Evolutionary conservation across 495 filamentous ascomycete genomes (phyloP), one percentile per base, ranked within the genome.

Genomic region (Hypoxylon rickii): DNA sequence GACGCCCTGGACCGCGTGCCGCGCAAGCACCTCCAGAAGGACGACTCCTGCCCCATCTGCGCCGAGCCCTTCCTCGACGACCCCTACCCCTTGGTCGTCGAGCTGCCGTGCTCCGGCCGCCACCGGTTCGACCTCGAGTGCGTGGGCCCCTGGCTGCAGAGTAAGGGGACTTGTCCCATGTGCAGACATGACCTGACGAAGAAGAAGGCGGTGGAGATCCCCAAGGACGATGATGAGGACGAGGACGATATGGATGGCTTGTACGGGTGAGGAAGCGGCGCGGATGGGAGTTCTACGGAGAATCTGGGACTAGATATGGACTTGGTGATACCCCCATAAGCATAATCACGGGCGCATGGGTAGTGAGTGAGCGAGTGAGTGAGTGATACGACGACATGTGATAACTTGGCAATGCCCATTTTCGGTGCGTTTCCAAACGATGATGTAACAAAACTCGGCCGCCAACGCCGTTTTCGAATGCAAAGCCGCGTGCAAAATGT

Each of bases 61-160:
- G 84, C 81, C 17, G 90, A 92, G 64, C 73, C 76, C 29, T 97
- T 90, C 62, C 67, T 96, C 12, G 92, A 96, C 34, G 89, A 88
- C 76, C 73, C 63, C 63, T 82, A 91, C 59, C 88, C 89, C 15
- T 79, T 98, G 10, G 92, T 97, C 12, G 93, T 97, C 22, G 82
- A 85, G 58, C 76, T 98, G 47, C 90, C 91, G 17, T 98, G 94
- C 65, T 85, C 92, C 62, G 78, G 79, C 8, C 83, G 79, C 16
- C 94, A 98, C 69, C 67, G 84, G 19, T 97, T 96, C 73, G 94
- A 98, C 70, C 72, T 97, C 11, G 92, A 97, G 69, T 98, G 94
- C 68, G 88, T 98, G n/a, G 79, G 81, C 39, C 93, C 94, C 1
- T 98, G 94, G 94, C 67, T 98, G 66, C 80, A 86, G 64, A 79